Evolutionary conservation across 2,329 filamentous ascomycete species (phyloP).

Genomic region (Pseudocercospora cruenta): DNA sequence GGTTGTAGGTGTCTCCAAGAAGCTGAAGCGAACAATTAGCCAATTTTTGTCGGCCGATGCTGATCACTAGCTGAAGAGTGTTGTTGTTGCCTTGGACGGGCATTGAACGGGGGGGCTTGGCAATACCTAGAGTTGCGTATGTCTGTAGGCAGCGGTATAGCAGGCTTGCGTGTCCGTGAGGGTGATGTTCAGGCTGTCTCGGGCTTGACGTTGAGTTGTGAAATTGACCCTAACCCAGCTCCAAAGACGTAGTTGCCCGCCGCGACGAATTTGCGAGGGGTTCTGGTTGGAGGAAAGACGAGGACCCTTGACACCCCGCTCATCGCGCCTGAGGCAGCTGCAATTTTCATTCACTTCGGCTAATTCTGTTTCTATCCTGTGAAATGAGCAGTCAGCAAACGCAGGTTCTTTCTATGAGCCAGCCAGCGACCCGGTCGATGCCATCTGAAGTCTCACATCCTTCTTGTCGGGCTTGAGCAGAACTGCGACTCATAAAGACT

Average conservation of each 20-base stretch:
- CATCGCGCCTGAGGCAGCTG: neutral
- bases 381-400: no score
- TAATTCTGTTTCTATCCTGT: neutral
- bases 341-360: conserved; percentile 1
- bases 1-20: conserved; percentile 12
- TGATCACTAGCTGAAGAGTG: neutral
- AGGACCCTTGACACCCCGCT: neutral
- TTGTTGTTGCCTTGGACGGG: neutral
- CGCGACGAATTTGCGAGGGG: neutral
- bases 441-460: no score
- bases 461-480: no score
- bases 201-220: neutral
- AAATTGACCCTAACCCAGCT: neutral
- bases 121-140: neutral
- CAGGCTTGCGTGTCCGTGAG: neutral
- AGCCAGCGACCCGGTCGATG: no score
- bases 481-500: no score
- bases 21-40: conserved; percentile 12
- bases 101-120: neutral
- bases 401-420: no score
- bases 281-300: neutral
- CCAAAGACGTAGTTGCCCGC: neutral
- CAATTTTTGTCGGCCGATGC: conserved; percentile 13
- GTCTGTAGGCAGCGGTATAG: neutral
- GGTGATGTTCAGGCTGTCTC: neutral